Conservation (phyloP, 2,329 filamentous ascomycete genomes). For the Penicillium decumbens region DNA sequence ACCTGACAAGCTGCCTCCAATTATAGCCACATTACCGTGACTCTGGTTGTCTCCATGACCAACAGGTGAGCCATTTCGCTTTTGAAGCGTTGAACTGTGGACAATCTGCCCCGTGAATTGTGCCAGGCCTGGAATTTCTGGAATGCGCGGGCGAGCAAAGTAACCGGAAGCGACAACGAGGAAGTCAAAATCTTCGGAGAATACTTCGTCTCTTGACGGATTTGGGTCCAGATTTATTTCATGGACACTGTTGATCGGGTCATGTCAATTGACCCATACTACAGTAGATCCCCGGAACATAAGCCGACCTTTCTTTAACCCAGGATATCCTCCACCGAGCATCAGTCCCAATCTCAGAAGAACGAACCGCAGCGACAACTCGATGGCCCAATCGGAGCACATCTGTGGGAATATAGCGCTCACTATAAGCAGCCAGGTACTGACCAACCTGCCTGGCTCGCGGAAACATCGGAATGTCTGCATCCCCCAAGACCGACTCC, state of each 20-base stretch:
- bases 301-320: conserved; percentile 15
- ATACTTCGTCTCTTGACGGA: conserved; percentile 1
- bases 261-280: background rate
- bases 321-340: conserved; percentile 42
- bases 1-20: conserved; percentile 79
- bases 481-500: conserved; percentile 46
- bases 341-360: conserved; percentile 11
- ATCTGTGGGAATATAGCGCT: conserved; percentile 51
- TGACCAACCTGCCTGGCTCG: conserved; percentile 70
- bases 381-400: conserved; percentile 49
- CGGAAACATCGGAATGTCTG: conserved; percentile 60
- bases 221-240: background rate
- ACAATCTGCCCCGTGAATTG: conserved; percentile 49
- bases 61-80: conserved; percentile 38
- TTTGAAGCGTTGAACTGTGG: conserved; percentile 65
- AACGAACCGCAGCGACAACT: conserved; percentile 30
- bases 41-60: conserved; percentile 10
- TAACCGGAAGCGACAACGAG: conserved; percentile 71
- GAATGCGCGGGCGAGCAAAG: conserved; percentile 60
- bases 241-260: background rate
- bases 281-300: background rate
- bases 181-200: conserved; percentile 56
- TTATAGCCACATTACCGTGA: conserved; percentile 63
- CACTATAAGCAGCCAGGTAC: conserved; percentile 64
- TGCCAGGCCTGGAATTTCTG: conserved; percentile 39